Percentiles rank a stretch among this genome's conserved stretches.
phyloP scores from a whole-genome alignment of 2,329 filamentous ascomycete genomes.

The Rhynchosporium agropyri region DNA sequence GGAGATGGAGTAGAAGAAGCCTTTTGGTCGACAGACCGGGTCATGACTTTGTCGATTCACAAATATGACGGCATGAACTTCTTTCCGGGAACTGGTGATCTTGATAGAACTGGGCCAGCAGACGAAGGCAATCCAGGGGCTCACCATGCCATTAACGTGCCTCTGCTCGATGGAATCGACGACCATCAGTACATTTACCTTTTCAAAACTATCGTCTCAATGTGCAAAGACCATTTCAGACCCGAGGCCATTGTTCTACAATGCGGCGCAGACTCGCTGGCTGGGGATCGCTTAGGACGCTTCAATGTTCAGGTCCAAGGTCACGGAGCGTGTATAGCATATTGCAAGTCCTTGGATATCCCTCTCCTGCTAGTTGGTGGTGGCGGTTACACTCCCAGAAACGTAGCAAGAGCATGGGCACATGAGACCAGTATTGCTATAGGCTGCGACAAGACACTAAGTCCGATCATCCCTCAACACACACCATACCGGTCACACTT shows the following conservation, averaged over 20 bases:
- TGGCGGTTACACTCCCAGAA: conserved; percentile 93
- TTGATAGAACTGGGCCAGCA: conserved; percentile 81
- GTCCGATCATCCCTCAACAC: conserved; percentile 73
- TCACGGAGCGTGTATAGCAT: conserved; percentile 88
- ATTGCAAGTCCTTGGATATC: conserved; percentile 77
- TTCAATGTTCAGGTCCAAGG: conserved; percentile 97
- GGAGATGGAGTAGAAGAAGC: conserved; percentile 90
- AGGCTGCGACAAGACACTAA: conserved; percentile 69
- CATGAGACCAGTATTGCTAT: conserved; percentile 94
- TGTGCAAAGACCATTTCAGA: conserved; percentile 80
- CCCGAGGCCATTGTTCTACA: conserved; percentile 91
- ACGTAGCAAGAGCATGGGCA: conserved; percentile 95
- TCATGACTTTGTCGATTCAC: conserved; percentile 94
- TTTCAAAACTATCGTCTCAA: conserved; percentile 79
- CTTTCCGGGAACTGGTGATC: conserved; percentile 88
- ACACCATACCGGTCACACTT: conserved; percentile 89
- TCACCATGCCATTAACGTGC: conserved; percentile 88
- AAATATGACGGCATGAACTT: conserved; percentile 86
- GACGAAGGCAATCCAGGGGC: conserved; percentile 84
- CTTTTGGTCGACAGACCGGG: conserved; percentile 85
- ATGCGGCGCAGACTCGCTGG: conserved; percentile 92
- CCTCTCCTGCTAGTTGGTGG: conserved; percentile 91
- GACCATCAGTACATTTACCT: conserved; percentile 86
- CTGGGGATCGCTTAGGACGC: conserved; percentile 87
- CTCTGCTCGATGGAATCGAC: conserved; percentile 86